Evolutionary conservation across 306 rosid genomes (phyloP).

Genomic region (Quercus rubra): DNA sequence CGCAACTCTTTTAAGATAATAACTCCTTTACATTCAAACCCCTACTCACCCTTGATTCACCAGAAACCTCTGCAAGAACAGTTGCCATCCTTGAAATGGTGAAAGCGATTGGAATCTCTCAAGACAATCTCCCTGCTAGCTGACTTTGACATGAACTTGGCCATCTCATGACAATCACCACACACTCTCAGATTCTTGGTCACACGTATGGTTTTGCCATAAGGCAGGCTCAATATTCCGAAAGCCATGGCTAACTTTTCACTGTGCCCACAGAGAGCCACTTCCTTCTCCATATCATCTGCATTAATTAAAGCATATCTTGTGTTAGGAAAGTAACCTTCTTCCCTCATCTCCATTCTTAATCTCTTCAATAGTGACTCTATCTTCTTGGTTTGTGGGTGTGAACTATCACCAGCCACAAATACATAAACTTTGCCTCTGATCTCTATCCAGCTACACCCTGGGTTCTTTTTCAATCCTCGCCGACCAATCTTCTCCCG

Average conservation of each 20-base stretch:
- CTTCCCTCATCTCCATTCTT: slow-evolving; percentile 55
- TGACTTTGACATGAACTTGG: slow-evolving; percentile 57
- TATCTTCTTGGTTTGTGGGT: slow-evolving; percentile 53
- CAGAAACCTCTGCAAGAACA: slow-evolving; percentile 76
- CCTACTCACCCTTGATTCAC: slow-evolving; percentile 32
- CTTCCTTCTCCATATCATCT: slow-evolving; percentile 60
- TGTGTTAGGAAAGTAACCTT: slow-evolving; percentile 51
- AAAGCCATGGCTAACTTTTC: slow-evolving; percentile 72
- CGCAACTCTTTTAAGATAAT: background rate
- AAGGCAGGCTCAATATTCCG: slow-evolving; percentile 56
- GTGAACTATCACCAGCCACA: slow-evolving; percentile 55
- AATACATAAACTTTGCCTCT: slow-evolving; percentile 48
- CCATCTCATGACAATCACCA: slow-evolving; percentile 80
- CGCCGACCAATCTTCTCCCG: slow-evolving; percentile 45
- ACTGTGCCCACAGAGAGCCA: slow-evolving; percentile 69
- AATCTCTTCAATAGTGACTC: slow-evolving; percentile 40
- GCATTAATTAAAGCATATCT: slow-evolving; percentile 58
- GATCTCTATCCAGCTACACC: slow-evolving; percentile 69
- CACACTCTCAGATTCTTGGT: slow-evolving; percentile 70
- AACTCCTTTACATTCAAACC: background rate
- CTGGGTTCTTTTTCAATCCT: slow-evolving; percentile 55
- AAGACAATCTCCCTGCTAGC: slow-evolving; percentile 52
- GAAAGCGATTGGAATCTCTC: slow-evolving; percentile 74
- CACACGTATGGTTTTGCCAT: slow-evolving; percentile 55
- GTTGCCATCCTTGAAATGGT: slow-evolving; percentile 59